phyloP scores from a whole-genome alignment of 371 early-diverging fungal genomes.

The Mortierella polycephala region DNA sequence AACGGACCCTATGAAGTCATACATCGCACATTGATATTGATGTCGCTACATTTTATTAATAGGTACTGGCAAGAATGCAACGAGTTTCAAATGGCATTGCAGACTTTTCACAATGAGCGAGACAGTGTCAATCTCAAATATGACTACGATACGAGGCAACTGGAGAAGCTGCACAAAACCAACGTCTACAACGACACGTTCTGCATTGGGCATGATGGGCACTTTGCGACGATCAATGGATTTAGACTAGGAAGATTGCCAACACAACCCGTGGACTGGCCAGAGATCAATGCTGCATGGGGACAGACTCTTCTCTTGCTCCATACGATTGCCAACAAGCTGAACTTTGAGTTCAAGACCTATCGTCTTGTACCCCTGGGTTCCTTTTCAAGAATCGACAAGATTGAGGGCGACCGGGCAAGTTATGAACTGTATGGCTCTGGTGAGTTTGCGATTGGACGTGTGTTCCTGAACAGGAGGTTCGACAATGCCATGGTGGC shows the following conservation, averaged over 20 bases:
- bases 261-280: slow-evolving; percentile 88
- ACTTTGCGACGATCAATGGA: slow-evolving; percentile 94
- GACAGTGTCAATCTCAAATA: slow-evolving; percentile 83
- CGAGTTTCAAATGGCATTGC: slow-evolving; percentile 69
- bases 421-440: slow-evolving; percentile 91
- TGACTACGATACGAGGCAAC: slow-evolving; percentile 79
- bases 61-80: slow-evolving; percentile 84
- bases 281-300: slow-evolving; percentile 97
- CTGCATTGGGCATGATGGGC: slow-evolving; percentile 85
- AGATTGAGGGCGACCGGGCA: slow-evolving; percentile 79
- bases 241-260: slow-evolving; percentile 89
- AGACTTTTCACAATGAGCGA: slow-evolving; percentile 78
- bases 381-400: slow-evolving; percentile 91
- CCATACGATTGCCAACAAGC: slow-evolving; percentile 87
- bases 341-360: slow-evolving; percentile 85
- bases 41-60: neutral
- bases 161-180: slow-evolving; percentile 88
- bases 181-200: slow-evolving; percentile 95
- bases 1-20: neutral
- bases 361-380: slow-evolving; percentile 91
- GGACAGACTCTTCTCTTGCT: slow-evolving; percentile 90
- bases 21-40: neutral
- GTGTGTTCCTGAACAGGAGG: slow-evolving; percentile 86
- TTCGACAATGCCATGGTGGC: slow-evolving; percentile 94
- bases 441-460: slow-evolving; percentile 83